These are phyloP conservation scores for Annulohypoxylon bovei DNA, from an alignment of 495 filamentous ascomycete species.

Conservation along the genomic window DNA sequence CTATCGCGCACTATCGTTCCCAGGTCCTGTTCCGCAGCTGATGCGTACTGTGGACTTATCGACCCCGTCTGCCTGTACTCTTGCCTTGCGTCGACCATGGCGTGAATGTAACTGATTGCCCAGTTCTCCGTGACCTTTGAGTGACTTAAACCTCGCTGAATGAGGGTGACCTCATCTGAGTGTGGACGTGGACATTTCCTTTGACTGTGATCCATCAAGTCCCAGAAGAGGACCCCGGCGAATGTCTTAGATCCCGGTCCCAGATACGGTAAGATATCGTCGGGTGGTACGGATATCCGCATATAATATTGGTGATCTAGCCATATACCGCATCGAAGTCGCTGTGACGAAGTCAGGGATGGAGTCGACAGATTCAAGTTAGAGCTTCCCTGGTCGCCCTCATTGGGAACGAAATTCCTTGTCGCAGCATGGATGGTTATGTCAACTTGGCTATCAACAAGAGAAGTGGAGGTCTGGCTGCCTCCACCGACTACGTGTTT, in stretches of 20 bases:
- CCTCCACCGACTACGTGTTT: neutral
- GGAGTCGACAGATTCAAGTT: neutral
- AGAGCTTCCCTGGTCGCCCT: neutral
- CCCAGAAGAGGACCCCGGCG: conserved; percentile 25
- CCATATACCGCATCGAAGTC: conserved; percentile 30
- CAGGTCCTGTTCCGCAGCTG: conserved; percentile 11
- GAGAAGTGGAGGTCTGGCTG: neutral
- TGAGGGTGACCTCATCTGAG: neutral
- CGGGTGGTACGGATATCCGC: conserved; percentile 19
- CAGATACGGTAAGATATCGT: conserved; percentile 27
- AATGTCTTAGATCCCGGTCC: conserved; percentile 16
- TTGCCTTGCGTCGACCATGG: conserved; percentile 30
- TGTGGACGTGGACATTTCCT: conserved; percentile 4
- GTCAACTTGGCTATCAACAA: conserved; percentile 7
- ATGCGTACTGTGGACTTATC: conserved; percentile 7
- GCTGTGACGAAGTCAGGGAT: neutral
- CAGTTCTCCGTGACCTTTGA: conserved; percentile 17
- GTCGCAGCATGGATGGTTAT: conserved; percentile 3
- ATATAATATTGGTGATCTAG: conserved; percentile 22
- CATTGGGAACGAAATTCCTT: neutral
- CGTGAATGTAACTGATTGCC: conserved; percentile 10
- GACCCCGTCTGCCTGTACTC: conserved; percentile 18
- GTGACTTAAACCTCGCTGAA: conserved; percentile 1
- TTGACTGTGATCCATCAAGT: conserved; percentile 18
- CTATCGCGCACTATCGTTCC: neutral